Evolutionary conservation across 2,329 filamentous ascomycete genomes (phyloP).

Genomic region (Talaromyces sp.): DNA sequence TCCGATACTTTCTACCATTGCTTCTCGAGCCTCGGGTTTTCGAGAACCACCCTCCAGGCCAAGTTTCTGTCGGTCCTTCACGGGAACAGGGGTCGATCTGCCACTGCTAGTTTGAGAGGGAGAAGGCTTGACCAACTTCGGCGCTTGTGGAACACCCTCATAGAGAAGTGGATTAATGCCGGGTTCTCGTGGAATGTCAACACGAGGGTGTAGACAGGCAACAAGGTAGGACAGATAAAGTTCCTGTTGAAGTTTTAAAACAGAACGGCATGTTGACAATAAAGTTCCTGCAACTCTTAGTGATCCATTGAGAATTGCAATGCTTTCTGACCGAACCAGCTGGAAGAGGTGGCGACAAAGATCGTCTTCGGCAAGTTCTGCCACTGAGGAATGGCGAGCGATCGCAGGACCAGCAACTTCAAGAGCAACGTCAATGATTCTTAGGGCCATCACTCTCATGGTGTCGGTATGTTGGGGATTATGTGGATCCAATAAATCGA

Average conservation of each 20-base stretch:
- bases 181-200: slow-evolving; percentile 85
- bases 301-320: slow-evolving; percentile 88
- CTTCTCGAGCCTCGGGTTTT: slow-evolving; percentile 91
- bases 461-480: slow-evolving; percentile 88
- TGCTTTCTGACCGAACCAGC: slow-evolving; percentile 90
- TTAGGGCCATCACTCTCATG: slow-evolving; percentile 93
- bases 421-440: slow-evolving; percentile 93
- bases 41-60: slow-evolving; percentile 86
- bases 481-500: slow-evolving; percentile 88
- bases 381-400: slow-evolving; percentile 81
- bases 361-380: slow-evolving; percentile 82
- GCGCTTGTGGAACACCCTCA: slow-evolving; percentile 84
- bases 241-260: slow-evolving; percentile 94
- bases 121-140: slow-evolving; percentile 76
- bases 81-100: slow-evolving; percentile 79
- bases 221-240: slow-evolving; percentile 92
- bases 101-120: slow-evolving; percentile 72
- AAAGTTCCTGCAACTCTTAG: slow-evolving; percentile 87
- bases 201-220: slow-evolving; percentile 85
- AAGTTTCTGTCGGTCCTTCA: slow-evolving; percentile 86
- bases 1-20: slow-evolving; percentile 96
- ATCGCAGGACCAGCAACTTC: slow-evolving; percentile 96
- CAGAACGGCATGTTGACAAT: slow-evolving; percentile 79
- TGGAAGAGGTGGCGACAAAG: slow-evolving; percentile 94
- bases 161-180: slow-evolving; percentile 90